A percentile compares a stretch with the other conserved stretches of the same genome.
phyloP scores from a whole-genome alignment of 352 stramenopile genomes.

The Pythium vanterpoolii region DNA sequence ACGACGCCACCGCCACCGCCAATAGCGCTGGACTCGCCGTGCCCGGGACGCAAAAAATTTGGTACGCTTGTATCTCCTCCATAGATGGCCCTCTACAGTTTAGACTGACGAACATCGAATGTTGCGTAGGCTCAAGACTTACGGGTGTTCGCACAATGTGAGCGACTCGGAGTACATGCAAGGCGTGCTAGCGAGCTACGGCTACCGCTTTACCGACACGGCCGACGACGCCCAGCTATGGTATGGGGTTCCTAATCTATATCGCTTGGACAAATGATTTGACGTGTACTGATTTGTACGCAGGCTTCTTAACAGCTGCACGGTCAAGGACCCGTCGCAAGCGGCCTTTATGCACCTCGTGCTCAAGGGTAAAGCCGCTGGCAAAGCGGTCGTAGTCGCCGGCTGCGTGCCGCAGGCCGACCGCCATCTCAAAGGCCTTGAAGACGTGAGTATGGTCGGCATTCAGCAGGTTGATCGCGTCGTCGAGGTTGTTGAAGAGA shows the following conservation, averaged over 20 bases:
- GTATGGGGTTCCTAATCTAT: conserved; percentile 11
- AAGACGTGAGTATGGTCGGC: conserved; percentile 85
- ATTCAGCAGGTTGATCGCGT: conserved; percentile 91
- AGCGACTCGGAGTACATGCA: conserved; percentile 94
- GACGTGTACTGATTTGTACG: neutral
- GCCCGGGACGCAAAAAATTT: conserved; percentile 72
- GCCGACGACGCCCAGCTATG: conserved; percentile 80
- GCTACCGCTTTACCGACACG: conserved; percentile 83
- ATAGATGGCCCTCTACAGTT: neutral
- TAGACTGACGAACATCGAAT: neutral
- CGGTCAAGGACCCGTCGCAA: conserved; percentile 92
- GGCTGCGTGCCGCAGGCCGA: conserved; percentile 91
- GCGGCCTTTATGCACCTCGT: conserved; percentile 89
- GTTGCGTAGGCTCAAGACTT: conserved; percentile 78
- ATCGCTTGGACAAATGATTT: neutral
- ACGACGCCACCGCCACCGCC: conserved; percentile 17
- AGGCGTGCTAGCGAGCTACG: conserved; percentile 86
- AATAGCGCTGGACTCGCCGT: conserved; percentile 26
- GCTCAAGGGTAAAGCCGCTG: conserved; percentile 65
- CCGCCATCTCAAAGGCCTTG: conserved; percentile 75
- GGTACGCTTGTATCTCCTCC: conserved; percentile 20
- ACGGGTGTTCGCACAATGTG: conserved; percentile 92
- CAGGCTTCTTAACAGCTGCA: conserved; percentile 91
- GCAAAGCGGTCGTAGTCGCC: conserved; percentile 88
- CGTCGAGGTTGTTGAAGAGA: conserved; percentile 90